These are phyloP conservation scores for Aspergillus incahuasiensis DNA, from an alignment of 495 filamentous ascomycete genomes.

Conservation along the genomic window DNA sequence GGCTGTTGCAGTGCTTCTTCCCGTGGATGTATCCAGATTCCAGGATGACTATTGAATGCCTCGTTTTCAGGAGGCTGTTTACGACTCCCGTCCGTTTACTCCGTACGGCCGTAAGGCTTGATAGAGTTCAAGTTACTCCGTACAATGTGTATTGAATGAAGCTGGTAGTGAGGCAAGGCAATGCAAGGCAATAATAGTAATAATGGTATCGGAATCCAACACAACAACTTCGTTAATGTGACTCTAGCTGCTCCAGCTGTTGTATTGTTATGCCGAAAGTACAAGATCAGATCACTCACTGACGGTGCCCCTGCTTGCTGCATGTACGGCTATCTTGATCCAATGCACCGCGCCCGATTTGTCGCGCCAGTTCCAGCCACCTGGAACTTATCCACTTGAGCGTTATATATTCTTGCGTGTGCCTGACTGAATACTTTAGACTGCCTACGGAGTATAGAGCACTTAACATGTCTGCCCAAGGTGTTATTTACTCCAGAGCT, in stretches of 20 bases:
- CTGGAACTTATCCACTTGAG: not conserved
- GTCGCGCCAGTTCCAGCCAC: not conserved
- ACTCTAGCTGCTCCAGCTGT: not conserved
- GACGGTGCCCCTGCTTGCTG: slow-evolving; percentile 11
- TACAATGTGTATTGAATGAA: too few relatives aligned
- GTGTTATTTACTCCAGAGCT: not conserved
- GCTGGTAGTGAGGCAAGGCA: too few relatives aligned
- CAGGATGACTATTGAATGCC: too few relatives aligned
- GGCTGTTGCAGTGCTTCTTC: not conserved
- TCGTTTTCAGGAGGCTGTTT: too few relatives aligned
- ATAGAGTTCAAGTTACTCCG: too few relatives aligned
- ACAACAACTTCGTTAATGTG: not conserved
- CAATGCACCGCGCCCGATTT: slow-evolving; percentile 1
- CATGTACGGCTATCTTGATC: slow-evolving; percentile 15
- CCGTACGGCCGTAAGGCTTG: too few relatives aligned
- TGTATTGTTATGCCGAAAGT: not conserved
- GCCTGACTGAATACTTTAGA: too few relatives aligned
- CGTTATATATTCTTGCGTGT: too few relatives aligned
- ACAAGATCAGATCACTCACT: not conserved
- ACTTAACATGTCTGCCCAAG: not conserved
- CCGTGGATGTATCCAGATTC: too few relatives aligned
- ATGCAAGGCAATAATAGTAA: too few relatives aligned
- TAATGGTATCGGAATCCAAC: too few relatives aligned
- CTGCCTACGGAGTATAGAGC: not conserved
- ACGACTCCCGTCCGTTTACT: too few relatives aligned